Evolutionary conservation across 352 stramenopile species (phyloP), one percentile per base, ranked within the genome.

Genomic region (Elongisporangium anandrum): DNA sequence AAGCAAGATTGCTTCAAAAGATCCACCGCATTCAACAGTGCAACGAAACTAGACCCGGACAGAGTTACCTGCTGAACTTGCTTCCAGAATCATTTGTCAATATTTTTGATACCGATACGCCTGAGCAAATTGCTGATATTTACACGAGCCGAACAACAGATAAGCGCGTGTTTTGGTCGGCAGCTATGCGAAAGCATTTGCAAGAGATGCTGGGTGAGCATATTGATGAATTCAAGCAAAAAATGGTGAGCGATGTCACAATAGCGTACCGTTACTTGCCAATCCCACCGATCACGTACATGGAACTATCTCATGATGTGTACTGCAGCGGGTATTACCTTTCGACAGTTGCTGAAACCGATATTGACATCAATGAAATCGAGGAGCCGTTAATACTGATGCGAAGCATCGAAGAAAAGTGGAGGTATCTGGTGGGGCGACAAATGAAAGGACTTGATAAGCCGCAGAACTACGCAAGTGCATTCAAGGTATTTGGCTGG

Each of bases 391-490:
- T 91, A 47, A 73, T 87, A 26, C 34, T 92, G 39, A 92, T 93
- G 81, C 73, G 73, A 29, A 87, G 72, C 51, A 90, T 92, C 26
- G 81, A 92, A 64, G 80, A 90, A 20, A 91, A 90, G 56, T 93
- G 84, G 84, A 66, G 72, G 20, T 79, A 78, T 16, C 59, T 92
- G 20, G 62, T 65, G 50, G 69, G 75, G 12, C 76, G 75, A 17
- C 78, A 90, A 61, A 60, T 67, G 1, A 60, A 81, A 54, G 70
- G 69, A 12, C 63, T 79, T 21, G 69, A 72, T 12, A 63, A 73
- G 0, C 66, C 78, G 34, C 63, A 75, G n/a, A 67, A 90, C 50
- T 66, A 85, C 39, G 69, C 70, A 17, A 57, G 70, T 21, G 83
- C 83, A 2, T 89, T 81, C 57, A 83, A 85, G 52, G 56, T 83